Base-by-base conservation (phyloP, 352 stramenopile species). In the Pythium chondricola region DNA sequence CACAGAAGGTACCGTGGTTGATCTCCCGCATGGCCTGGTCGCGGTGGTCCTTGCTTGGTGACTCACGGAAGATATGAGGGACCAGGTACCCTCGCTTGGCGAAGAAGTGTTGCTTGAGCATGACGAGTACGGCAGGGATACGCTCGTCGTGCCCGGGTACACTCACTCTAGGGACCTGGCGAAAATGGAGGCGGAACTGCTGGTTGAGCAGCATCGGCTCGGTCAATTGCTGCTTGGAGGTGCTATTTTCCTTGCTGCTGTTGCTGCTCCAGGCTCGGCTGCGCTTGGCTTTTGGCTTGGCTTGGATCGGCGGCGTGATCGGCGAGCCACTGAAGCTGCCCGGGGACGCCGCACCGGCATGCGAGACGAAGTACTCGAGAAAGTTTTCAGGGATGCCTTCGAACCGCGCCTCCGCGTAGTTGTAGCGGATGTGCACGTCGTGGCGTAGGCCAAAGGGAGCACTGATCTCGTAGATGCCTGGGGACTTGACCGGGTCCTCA, bases 41-140 rank as follows among this genome's bases (percentile, higher is more conserved):
- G 18, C 86, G 86, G 17, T 94, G 83, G n/a, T 67, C 66, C 47
- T 93, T 93, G 58, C 73, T 89, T 9, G 86, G 84, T 18, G 84
- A 93, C 41, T 95, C 76, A 9, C 86, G 74, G 58, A 96, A 96
- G 41, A 96, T 93, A 35, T 94, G 79, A 20, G 86, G 79, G 9
- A 70, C 51, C 1, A 79, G 37, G 46, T 74, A 69, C 26, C 86
- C 86, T 22, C 77, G 42, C 45, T 91, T 83, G 7, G 61, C 56
- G 18, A 83, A 36, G 31, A 96, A 90, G 43, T 92, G 68, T 18
- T 93, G 72, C 27, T 86, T 69, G 27, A 96, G 68, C 81, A 96
- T 92, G 43, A 89, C 62, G 9, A 96, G 62, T 44, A 96, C 83
- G 4, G 80, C 82, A 9, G 86, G 86, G 18, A 96, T 72, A 26